Percentiles rank a stretch among this genome's conserved stretches.
phyloP scores from a whole-genome alignment of 2,329 filamentous ascomycete species.

The Aspergillus bombycis region DNA sequence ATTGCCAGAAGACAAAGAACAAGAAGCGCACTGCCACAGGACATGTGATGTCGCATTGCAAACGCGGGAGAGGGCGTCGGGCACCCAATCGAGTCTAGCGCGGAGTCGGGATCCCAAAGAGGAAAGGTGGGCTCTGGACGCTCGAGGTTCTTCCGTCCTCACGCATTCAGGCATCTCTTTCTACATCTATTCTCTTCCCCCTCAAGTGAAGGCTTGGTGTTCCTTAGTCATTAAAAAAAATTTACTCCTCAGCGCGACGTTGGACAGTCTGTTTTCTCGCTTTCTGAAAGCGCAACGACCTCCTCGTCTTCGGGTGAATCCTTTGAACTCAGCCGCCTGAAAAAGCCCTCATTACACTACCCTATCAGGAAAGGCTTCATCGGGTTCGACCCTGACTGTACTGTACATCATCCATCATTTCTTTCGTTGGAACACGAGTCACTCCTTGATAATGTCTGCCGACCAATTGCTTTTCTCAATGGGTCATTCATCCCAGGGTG shows the following conservation, averaged over 20 bases:
- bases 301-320: neutral
- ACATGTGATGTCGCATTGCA: conserved; percentile 8
- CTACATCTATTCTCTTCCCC: neutral
- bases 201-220: neutral
- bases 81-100: conserved; percentile 2
- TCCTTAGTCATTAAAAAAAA: neutral
- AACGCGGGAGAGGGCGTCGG: neutral
- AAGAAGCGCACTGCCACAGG: neutral
- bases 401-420: neutral
- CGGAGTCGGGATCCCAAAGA: conserved; percentile 9
- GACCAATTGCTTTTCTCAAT: conserved; percentile 31
- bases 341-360: neutral
- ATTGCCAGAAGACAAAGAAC: neutral
- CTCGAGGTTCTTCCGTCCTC: neutral
- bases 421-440: neutral
- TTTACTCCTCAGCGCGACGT: neutral
- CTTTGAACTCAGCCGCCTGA: neutral
- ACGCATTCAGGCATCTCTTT: conserved; percentile 2
- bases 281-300: conserved; percentile 9
- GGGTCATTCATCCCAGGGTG: conserved; percentile 22
- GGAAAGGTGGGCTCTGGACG: conserved; percentile 7
- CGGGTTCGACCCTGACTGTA: conserved; percentile 3
- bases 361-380: conserved; percentile 11
- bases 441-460: conserved; percentile 27
- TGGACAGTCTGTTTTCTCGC: conserved; percentile 3